A percentile compares a stretch with the other conserved stretches of the same genome.
Conservation (phyloP, 768 basidiomycete genomes). For the Lepiota venenata region DNA sequence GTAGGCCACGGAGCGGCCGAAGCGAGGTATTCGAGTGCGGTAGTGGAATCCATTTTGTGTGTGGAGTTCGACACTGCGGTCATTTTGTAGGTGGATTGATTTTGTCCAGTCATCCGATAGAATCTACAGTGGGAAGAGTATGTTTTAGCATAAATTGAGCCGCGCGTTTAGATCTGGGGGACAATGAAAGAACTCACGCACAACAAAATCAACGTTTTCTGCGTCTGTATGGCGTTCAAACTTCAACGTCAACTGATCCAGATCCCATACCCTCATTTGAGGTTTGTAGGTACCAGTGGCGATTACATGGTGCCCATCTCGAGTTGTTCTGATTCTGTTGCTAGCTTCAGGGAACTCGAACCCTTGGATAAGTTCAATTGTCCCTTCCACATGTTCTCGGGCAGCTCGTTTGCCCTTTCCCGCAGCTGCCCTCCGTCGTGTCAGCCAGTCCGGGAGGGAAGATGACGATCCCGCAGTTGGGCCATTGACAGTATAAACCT, state of each 20-base stretch:
- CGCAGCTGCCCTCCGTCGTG: constrained; percentile 61
- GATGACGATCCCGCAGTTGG: constrained; percentile 84
- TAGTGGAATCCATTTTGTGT: constrained; percentile 93
- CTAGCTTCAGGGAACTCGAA: constrained; percentile 98
- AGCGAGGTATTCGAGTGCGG: constrained; percentile 89
- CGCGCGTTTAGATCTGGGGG: background rate
- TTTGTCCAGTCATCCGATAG: constrained; percentile 99
- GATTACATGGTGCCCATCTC: constrained; percentile 89
- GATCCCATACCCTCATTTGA: constrained; percentile 93
- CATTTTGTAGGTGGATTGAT: constrained; percentile 92
- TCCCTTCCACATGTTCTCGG: constrained; percentile 76
- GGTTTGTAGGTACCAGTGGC: constrained; percentile 99
- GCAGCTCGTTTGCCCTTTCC: constrained; percentile 64
- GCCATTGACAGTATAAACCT: constrained; percentile 96
- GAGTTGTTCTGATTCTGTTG: constrained; percentile 85
- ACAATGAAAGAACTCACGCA: constrained; percentile 53
- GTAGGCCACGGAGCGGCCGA: constrained; percentile 90
- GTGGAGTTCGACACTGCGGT: constrained; percentile 92
- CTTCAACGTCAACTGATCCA: constrained; percentile 88
- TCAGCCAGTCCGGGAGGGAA: constrained; percentile 94
- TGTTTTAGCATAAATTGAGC: background rate
- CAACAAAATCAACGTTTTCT: constrained; percentile 97
- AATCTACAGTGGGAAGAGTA: constrained; percentile 46
- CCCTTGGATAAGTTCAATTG: constrained; percentile 89
- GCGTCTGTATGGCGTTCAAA: constrained; percentile 95